Percentiles rank a stretch among this genome's conserved stretches.
These are phyloP conservation scores for Penicillium janthinellum DNA, from an alignment of 2,329 filamentous ascomycete genomes.

Conservation along the genomic window DNA sequence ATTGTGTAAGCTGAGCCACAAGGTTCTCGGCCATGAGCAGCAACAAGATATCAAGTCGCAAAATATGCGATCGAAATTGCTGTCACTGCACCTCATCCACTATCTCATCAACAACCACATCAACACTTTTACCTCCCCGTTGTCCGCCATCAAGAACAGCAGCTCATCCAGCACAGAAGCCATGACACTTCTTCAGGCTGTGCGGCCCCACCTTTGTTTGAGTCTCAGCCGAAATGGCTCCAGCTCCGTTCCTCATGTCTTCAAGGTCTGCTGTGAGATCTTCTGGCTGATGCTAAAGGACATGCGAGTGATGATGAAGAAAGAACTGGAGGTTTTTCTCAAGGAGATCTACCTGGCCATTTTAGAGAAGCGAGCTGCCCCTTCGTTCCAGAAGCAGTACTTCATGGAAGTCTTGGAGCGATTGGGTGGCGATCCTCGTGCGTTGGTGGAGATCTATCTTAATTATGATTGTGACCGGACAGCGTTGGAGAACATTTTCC, in stretches of 20 bases:
- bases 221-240: slow-evolving; percentile 94
- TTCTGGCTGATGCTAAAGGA: slow-evolving; percentile 97
- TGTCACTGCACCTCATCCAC: slow-evolving; percentile 93
- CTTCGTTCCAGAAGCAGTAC: slow-evolving; percentile 86
- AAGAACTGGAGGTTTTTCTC: slow-evolving; percentile 96
- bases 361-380: slow-evolving; percentile 82
- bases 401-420: slow-evolving; percentile 85
- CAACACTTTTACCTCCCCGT: slow-evolving; percentile 82
- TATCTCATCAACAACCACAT: slow-evolving; percentile 95
- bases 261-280: slow-evolving; percentile 94
- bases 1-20: slow-evolving; percentile 96
- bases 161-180: slow-evolving; percentile 80
- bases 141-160: slow-evolving; percentile 90
- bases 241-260: slow-evolving; percentile 87
- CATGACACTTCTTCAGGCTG: slow-evolving; percentile 88
- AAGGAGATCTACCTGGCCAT: slow-evolving; percentile 97
- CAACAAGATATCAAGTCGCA: slow-evolving; percentile 90
- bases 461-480: slow-evolving; percentile 98
- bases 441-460: slow-evolving; percentile 90
- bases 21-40: slow-evolving; percentile 84
- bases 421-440: slow-evolving; percentile 80
- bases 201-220: slow-evolving; percentile 95
- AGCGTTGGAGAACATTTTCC: slow-evolving; percentile 93
- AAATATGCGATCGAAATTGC: slow-evolving; percentile 94
- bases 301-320: slow-evolving; percentile 93